These are phyloP conservation scores for Seminavis robusta DNA, from an alignment of 108 stramenopile genomes.

Conservation along the genomic window DNA sequence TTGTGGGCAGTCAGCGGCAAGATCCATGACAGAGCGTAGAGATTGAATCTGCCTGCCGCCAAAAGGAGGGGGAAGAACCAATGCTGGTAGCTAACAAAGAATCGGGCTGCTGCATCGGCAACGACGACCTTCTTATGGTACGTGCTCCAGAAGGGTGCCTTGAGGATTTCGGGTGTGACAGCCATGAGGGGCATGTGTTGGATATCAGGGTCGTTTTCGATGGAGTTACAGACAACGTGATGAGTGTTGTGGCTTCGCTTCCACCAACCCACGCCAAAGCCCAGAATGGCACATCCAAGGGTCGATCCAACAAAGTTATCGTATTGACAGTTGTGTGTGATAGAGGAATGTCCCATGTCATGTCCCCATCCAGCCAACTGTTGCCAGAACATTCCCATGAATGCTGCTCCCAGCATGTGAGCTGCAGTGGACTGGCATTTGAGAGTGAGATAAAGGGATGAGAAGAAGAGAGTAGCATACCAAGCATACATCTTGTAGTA, in stretches of 20 bases:
- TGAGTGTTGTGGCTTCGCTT: constrained; percentile 91
- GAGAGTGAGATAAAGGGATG: no score
- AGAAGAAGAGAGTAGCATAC: constrained; percentile 10
- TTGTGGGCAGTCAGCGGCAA: constrained; percentile 34
- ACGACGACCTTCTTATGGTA: constrained; percentile 72
- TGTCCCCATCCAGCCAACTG: constrained; percentile 91
- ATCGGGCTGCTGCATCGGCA: constrained; percentile 54
- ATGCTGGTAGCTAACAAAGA: constrained; percentile 86
- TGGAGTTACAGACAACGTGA: constrained; percentile 83
- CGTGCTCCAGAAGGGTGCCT: constrained; percentile 44
- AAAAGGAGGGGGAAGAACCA: constrained; percentile 86
- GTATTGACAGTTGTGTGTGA: constrained; percentile 57
- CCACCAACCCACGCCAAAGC: constrained; percentile 90
- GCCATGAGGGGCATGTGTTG: constrained; percentile 91
- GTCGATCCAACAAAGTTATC: constrained; percentile 53
- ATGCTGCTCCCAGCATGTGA: constrained; percentile 14
- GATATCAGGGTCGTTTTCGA: constrained; percentile 93
- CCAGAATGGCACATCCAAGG: constrained; percentile 53
- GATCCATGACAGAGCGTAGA: constrained; percentile 68
- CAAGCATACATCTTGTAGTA: constrained; percentile 22
- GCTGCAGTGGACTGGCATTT: no score
- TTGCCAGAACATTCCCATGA: constrained; percentile 78
- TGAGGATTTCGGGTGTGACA: constrained; percentile 63
- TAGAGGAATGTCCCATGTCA: constrained; percentile 79
- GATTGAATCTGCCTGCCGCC: constrained; percentile 82